Percentiles rank a stretch among this genome's conserved stretches.
Conservation (phyloP, 192 early-diverging fungal genomes). For the Coemansia sp. region DNA sequence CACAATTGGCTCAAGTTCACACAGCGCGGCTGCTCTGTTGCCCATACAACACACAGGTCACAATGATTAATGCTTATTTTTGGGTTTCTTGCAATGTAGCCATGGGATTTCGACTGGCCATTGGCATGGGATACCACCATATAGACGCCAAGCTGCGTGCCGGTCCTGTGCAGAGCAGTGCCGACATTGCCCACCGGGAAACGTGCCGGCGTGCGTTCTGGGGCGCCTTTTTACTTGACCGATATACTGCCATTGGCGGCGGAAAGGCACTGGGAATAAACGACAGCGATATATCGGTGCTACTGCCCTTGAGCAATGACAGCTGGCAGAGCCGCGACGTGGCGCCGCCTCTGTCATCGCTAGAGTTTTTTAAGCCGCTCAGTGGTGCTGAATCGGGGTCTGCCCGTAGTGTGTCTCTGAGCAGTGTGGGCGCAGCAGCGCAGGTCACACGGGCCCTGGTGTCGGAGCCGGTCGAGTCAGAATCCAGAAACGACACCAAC, state of each 20-base stretch:
- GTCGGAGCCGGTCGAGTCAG: slow-evolving; percentile 3
- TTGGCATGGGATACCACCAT: slow-evolving; percentile 55
- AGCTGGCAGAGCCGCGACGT: slow-evolving; percentile 27
- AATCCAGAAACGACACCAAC: neutral
- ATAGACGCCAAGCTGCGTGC: slow-evolving; percentile 39
- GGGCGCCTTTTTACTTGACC: slow-evolving; percentile 46
- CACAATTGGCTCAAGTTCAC: slow-evolving; percentile 1
- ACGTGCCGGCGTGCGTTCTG: slow-evolving; percentile 52
- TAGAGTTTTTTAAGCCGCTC: slow-evolving; percentile 48
- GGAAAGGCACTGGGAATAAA: slow-evolving; percentile 54
- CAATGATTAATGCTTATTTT: neutral
- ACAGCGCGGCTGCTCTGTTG: no score
- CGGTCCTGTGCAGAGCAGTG: slow-evolving; percentile 32
- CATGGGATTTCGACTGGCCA: slow-evolving; percentile 54
- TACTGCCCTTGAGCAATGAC: slow-evolving; percentile 41
- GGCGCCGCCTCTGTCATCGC: slow-evolving; percentile 33
- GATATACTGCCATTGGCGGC: slow-evolving; percentile 51
- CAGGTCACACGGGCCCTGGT: slow-evolving; percentile 3
- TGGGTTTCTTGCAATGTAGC: slow-evolving; percentile 17
- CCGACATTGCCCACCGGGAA: slow-evolving; percentile 41
- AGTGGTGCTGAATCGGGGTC: neutral
- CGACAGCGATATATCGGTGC: slow-evolving; percentile 46
- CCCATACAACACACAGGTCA: no score
- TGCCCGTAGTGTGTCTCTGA: neutral
- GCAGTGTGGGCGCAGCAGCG: neutral